Base-by-base conservation (phyloP, 441 rosid genomes). In the Populus tomentosa region DNA sequence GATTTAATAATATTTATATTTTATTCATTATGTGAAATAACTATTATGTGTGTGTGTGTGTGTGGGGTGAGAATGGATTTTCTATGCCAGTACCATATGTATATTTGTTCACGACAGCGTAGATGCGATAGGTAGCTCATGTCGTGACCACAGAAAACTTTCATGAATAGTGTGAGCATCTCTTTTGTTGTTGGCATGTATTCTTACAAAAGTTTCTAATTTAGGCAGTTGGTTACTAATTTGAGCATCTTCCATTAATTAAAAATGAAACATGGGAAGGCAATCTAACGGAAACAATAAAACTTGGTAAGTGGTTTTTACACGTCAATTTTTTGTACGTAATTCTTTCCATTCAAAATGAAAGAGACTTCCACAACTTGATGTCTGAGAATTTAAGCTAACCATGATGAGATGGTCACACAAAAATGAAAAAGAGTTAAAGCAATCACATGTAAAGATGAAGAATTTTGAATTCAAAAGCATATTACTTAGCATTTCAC, bases 331-430 rank as follows among this genome's bases (percentile, higher is more conserved):
- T 20, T n/a, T 46, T 73, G 28, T 26, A 26, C 28, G 28, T 3
- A 40, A 40, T 62, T 33, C 62, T 20, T 46, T 69, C 30, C 65
- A 7, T 50, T 28, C 26, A 10, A 72, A 72, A 46, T 69, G 84
- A 83, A 79, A 83, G 74, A 81, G 88, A 85, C 82, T 67, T 70
- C 82, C 80, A 81, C 74, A 75, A 28, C 26, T 73, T 80, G 81
- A 77, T 85, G 81, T 68, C 85, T 53, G 69, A 0, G 75, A 73
- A 79, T 81, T 83, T 64, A 73, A 75, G 82, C 71, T 69, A 67
- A 5, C 71, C 36, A 32, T 46, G 79, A 84, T 79, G 77, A 82
- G 80, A 71, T 67, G 21, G 73, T 69, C 20, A 69, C 72, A 66
- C 21, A 69, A 75, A n/a, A 38, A 71, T 61, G 24, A 46, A 5